Conservation (phyloP, 371 early-diverging fungal genomes). For the Chytridium lagenaria region DNA sequence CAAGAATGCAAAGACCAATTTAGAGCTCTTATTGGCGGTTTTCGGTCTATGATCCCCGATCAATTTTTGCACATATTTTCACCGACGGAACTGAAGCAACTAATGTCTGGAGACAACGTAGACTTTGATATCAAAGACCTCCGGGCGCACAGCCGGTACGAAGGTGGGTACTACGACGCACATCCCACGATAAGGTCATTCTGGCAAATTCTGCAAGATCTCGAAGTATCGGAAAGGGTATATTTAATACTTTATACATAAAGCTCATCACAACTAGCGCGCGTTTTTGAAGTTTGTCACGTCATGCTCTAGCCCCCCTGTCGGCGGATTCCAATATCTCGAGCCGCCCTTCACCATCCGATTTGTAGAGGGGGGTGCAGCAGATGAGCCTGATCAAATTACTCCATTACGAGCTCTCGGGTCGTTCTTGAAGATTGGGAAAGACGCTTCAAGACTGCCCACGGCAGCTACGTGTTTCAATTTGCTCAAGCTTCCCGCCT, state of each 20-base stretch:
- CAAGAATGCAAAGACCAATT: constrained; percentile 50
- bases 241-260: constrained; percentile 46
- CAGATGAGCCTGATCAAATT: constrained; percentile 49
- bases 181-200: constrained; percentile 66
- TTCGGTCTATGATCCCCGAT: constrained; percentile 49
- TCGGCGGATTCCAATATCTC: constrained; percentile 88
- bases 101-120: constrained; percentile 82
- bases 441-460: constrained; percentile 52
- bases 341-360: constrained; percentile 64
- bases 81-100: constrained; percentile 83
- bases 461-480: constrained; percentile 88
- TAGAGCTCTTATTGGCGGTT: constrained; percentile 46
- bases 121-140: constrained; percentile 80
- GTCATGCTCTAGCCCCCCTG: constrained; percentile 88
- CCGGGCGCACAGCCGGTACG: constrained; percentile 49
- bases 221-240: constrained; percentile 39
- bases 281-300: constrained; percentile 89
- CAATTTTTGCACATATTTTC: constrained; percentile 66
- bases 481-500: constrained; percentile 88
- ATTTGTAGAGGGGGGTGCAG: constrained; percentile 63
- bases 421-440: constrained; percentile 48
- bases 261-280: constrained; percentile 46
- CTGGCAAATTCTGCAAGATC: constrained; percentile 66
- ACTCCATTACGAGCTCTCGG: constrained; percentile 40
- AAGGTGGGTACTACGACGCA: constrained; percentile 47